phyloP scores from a whole-genome alignment of 352 stramenopile genomes.

The Saprolegnia diclina region DNA sequence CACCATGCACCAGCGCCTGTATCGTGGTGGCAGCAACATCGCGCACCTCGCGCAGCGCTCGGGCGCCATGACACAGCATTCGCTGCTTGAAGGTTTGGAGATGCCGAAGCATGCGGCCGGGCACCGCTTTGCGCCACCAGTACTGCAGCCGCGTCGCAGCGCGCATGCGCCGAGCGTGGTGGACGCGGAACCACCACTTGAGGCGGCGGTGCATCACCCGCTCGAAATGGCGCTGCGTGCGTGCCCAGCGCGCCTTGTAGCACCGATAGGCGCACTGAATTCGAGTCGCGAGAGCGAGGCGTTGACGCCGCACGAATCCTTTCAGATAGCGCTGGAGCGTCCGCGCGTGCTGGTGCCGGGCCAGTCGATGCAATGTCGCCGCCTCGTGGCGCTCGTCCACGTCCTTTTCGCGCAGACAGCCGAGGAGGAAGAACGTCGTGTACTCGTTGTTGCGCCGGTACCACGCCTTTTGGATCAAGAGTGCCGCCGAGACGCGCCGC shows the following conservation, averaged over 20 bases:
- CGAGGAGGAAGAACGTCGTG: conserved; percentile 75
- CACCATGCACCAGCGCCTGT: conserved; percentile 46
- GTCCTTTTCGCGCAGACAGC: conserved; percentile 64
- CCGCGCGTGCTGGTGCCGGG: conserved; percentile 37
- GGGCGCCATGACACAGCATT: conserved; percentile 22
- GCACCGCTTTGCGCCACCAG: conserved; percentile 55
- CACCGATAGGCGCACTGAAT: conserved; percentile 51
- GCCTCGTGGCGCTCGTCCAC: conserved; percentile 54
- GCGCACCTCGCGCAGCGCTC: conserved; percentile 29
- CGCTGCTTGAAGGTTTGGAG: conserved; percentile 31
- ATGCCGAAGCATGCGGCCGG: conserved; percentile 43
- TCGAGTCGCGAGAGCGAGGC: conserved; percentile 32
- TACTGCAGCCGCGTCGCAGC: conserved; percentile 56
- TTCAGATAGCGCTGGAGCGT: conserved; percentile 43
- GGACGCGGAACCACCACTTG: conserved; percentile 70
- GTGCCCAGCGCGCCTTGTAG: conserved; percentile 30
- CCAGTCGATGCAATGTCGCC: conserved; percentile 38
- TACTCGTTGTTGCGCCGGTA: conserved; percentile 79
- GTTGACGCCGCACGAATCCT: conserved; percentile 30
- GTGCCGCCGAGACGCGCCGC: conserved; percentile 49
- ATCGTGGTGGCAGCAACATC: conserved; percentile 41
- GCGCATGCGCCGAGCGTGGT: conserved; percentile 38
- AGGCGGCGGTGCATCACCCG: conserved; percentile 59
- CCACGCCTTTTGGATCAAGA: conserved; percentile 71
- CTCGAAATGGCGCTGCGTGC: conserved; percentile 34